Conservation (phyloP, 345 rosid species). For the Gossypioides kirkii region DNA sequence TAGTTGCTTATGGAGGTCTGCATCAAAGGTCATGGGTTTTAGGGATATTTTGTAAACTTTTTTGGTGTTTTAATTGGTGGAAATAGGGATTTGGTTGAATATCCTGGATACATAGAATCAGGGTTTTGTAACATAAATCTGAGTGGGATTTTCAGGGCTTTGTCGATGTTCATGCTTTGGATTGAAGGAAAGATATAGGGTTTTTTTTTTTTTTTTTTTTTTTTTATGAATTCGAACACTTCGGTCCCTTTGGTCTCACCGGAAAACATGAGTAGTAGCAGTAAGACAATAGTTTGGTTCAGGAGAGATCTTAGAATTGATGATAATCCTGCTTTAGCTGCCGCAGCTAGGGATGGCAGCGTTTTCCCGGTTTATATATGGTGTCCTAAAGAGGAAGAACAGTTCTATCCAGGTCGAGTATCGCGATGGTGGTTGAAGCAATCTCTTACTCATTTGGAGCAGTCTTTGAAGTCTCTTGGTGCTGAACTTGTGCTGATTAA, state of each 20-base stretch:
- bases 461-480: slow-evolving; percentile 72
- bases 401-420: slow-evolving; percentile 87
- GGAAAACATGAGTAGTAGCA: slow-evolving; percentile 32
- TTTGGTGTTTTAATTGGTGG: slow-evolving; percentile 5
- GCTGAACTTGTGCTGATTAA: slow-evolving; percentile 62
- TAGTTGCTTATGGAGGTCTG: neutral
- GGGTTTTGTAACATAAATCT: neutral
- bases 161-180: slow-evolving; percentile 9
- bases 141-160: neutral
- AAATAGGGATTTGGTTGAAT: slow-evolving; percentile 15
- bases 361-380: slow-evolving; percentile 81
- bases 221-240: neutral
- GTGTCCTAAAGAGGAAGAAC: slow-evolving; percentile 94
- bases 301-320: slow-evolving; percentile 94
- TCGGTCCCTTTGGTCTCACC: neutral
- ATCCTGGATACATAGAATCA: slow-evolving; percentile 16
- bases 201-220: too few species aligned
- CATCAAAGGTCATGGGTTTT: neutral
- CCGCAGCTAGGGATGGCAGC: slow-evolving; percentile 76
- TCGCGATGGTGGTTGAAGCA: slow-evolving; percentile 99
- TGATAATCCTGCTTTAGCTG: slow-evolving; percentile 93
- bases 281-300: slow-evolving; percentile 84
- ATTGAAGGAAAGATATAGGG: slow-evolving; percentile 10
- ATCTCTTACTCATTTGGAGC: slow-evolving; percentile 61
- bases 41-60: slow-evolving; percentile 14